A percentile compares a stretch with the other conserved stretches of the same genome.
phyloP scores from a whole-genome alignment of 2,329 filamentous ascomycete species.

The Cryoendolithus antarcticus region DNA sequence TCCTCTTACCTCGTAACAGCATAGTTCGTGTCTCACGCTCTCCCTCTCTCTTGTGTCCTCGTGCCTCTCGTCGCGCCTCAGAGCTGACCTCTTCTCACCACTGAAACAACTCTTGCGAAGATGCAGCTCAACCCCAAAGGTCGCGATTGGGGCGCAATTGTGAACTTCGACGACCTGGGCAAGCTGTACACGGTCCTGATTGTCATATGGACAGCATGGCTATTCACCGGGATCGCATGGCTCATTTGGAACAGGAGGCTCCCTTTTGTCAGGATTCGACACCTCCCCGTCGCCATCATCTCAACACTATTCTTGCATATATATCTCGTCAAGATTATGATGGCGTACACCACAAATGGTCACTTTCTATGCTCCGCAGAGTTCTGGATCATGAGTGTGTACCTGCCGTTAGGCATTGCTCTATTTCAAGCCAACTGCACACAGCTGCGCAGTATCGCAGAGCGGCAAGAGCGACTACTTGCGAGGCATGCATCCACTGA shows the following conservation, averaged over 20 bases:
- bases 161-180: constrained; percentile 15
- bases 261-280: constrained; percentile 15
- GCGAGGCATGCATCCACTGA: constrained; percentile 6
- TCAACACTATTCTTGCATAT: constrained; percentile 24
- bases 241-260: constrained; percentile 11
- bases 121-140: constrained; percentile 14
- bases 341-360: constrained; percentile 27
- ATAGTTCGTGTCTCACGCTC: too few relatives aligned
- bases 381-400: constrained; percentile 57
- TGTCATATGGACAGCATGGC: constrained; percentile 12
- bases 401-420: constrained; percentile 52
- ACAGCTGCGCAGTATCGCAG: constrained; percentile 36
- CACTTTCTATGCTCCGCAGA: constrained; percentile 40
- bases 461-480: constrained; percentile 12
- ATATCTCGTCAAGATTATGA: constrained; percentile 30
- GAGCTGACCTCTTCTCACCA: too few relatives aligned
- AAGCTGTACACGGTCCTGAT: constrained; percentile 14
- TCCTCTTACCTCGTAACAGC: too few relatives aligned
- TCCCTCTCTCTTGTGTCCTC: too few relatives aligned
- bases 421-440: constrained; percentile 54
- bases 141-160: constrained; percentile 14
- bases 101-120: constrained; percentile 15
- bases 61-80: too few relatives aligned
- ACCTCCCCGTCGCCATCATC: constrained; percentile 13
- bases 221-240: constrained; percentile 12